Evolutionary conservation across 305 asterid genomes (phyloP), one percentile per base, ranked within the genome.

Genomic region (Fraxinus paxiana): DNA sequence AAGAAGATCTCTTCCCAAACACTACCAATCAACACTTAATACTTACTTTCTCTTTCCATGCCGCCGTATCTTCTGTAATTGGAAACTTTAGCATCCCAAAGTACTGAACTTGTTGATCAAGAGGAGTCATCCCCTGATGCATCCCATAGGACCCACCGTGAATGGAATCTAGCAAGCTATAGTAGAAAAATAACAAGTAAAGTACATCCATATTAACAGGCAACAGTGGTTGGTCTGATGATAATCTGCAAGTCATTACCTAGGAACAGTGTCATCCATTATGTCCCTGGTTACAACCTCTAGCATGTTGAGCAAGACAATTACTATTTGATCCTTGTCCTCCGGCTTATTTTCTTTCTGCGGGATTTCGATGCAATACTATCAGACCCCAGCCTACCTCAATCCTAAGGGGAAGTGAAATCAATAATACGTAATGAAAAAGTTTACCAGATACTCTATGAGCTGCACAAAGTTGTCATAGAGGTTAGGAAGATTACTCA

Each of bases 221-320:
- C 17, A 37, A 80, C 51, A 56, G 63, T 54, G 37, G 67, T 18
- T 28, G 70, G 77, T 30, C 34, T 28, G 67, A 77, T 80, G 79
- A 78, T 63, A 73, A 78, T 74, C 77, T 77, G 37, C 6, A 26
- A 31, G 76, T 73, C 84, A 73, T 83, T 89, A 90, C 99, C 97
- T 90, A 48, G 94, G 94, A 90, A 94, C 88, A 63, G 82, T 73
- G 84, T 93, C 98, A 13, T 89, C 97, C 94, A 96, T 92, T 82
- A 96, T 96, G 90, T 96, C 99, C 84, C 98, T 88, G 73, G 97
- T 93, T 87, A 96, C 98, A 79, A 96, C 91, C 88, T 96, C 99
- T 20, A 92, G 91, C 98, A 96, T 92, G 87, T 96, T 89, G 71
- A 92, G 97, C 94, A 96, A 84, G 85, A 94, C 95, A 84, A 96